Evolutionary conservation across 176 grass and related monocot species (phyloP), one percentile per base, ranked within the genome.

Genomic region (Aegilops tauschii): DNA sequence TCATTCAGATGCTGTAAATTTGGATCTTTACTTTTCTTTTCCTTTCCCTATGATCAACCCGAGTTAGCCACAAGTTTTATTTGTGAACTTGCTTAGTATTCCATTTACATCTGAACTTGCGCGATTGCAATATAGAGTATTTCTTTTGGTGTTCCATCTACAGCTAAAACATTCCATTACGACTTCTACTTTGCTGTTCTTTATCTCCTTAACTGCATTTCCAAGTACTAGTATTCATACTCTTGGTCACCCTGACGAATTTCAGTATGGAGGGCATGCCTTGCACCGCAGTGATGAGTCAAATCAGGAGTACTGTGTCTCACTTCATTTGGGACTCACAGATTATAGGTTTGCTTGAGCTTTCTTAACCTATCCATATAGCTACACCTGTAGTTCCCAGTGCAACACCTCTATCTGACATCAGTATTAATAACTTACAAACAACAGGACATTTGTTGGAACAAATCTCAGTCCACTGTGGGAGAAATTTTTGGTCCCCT

Each of bases 381-480:
- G 27, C 62, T 21, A 13, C 7, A 45, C 17, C 4, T 12, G 44
- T 32, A 76, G 34, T 7, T 63, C 6, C 12, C 6, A 23, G 39
- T 64, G 17, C 17, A 78, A 56, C 21, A 2, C 72, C 36, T 76
- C 13, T 8, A 54, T 17, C 49, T 87, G 27, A 86, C 16, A 58
- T 44, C 1, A 6, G 2, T 61, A 25, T 88, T 80, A 23, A 86
- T 80, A 78, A n/a, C 27, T 82, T 84, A 12, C 76, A 86, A 40
- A 37, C 79, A 58, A 84, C 90, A 98, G 96, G 85, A 94, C 93
- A 91, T 98, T 96, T 91, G 88, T 96, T 69, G 96, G 93, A 87
- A 96, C 96, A 88, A 98, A 96, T 79, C 86, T 98, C 58, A 98
- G 91, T 94, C 93, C 93, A 63, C 73, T 63, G 32, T 98, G 96